These are phyloP conservation scores for Oryza coarctata DNA, from an alignment of 176 grass and related monocot species.

Conservation along the genomic window DNA sequence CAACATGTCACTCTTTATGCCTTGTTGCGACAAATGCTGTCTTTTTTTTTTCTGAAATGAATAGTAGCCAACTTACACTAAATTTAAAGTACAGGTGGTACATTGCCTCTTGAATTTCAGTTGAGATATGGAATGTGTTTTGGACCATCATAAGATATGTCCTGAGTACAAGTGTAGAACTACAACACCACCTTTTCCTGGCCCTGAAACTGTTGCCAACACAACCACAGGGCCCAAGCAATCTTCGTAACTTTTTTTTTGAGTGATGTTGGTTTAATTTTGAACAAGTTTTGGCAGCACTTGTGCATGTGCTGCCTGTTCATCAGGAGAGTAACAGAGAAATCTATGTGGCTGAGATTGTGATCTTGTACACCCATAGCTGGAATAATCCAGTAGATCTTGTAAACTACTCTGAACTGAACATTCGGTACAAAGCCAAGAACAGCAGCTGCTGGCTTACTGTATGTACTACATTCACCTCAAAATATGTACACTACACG, in stretches of 20 bases:
- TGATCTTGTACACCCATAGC: background rate
- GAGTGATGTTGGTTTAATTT: background rate
- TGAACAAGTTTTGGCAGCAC: background rate
- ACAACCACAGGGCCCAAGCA: background rate
- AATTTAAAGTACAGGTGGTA: background rate
- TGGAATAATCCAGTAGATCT: background rate
- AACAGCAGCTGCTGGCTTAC: constrained; percentile 2
- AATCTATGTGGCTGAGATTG: background rate
- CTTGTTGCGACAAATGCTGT: background rate
- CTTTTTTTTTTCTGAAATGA: background rate
- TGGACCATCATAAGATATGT: background rate
- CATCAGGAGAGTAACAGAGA: background rate
- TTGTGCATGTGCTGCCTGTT: too few relatives aligned
- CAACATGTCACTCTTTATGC: constrained; percentile 24
- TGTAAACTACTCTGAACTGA: background rate
- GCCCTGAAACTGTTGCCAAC: background rate
- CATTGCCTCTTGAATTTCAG: background rate
- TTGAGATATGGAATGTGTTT: background rate
- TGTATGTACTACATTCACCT: background rate
- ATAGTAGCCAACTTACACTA: background rate
- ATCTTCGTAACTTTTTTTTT: background rate
- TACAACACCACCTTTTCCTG: background rate
- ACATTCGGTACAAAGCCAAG: background rate
- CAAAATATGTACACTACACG: background rate
- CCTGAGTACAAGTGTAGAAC: background rate